These are phyloP conservation scores for Sarocladium oryzae DNA, from an alignment of 2,329 filamentous ascomycete genomes.

Conservation along the genomic window DNA sequence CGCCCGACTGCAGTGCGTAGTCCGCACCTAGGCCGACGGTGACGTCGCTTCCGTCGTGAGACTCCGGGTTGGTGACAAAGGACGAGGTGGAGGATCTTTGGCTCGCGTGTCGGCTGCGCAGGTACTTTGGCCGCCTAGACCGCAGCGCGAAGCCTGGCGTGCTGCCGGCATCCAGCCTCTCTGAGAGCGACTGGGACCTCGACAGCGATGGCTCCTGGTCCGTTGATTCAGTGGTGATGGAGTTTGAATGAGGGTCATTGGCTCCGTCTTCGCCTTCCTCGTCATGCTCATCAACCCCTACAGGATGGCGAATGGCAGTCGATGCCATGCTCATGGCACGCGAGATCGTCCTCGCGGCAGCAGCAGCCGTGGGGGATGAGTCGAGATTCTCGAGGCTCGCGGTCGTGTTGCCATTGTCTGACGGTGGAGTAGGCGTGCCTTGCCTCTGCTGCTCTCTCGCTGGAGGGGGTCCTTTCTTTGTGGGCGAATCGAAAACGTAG, in stretches of 20 bases:
- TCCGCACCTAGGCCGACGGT: constrained; percentile 64
- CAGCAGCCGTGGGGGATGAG: constrained; percentile 51
- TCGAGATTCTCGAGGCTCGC: constrained; percentile 46
- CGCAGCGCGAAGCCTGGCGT: constrained; percentile 42
- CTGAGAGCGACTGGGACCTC: constrained; percentile 25
- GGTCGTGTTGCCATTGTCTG: constrained; percentile 35
- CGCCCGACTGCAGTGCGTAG: constrained; percentile 76
- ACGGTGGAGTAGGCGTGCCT: constrained; percentile 14
- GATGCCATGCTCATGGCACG: constrained; percentile 40
- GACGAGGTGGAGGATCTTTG: constrained; percentile 57
- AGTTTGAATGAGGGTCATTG: not conserved
- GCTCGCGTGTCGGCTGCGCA: constrained; percentile 51
- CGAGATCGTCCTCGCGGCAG: constrained; percentile 46
- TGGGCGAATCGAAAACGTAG: constrained; percentile 47
- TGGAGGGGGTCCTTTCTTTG: constrained; percentile 28
- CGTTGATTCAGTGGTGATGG: not conserved
- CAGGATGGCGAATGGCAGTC: not conserved
- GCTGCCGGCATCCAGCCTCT: constrained; percentile 36
- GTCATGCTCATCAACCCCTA: constrained; percentile 18
- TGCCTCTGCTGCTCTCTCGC: constrained; percentile 9
- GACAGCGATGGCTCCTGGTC: constrained; percentile 19
- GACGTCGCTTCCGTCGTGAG: constrained; percentile 61
- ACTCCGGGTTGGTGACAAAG: constrained; percentile 46
- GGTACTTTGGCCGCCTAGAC: constrained; percentile 46
- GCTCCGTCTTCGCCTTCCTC: constrained; percentile 17